These are phyloP conservation scores for Oryza nivara DNA, from an alignment of 176 grass and related monocot species.

Conservation along the genomic window DNA sequence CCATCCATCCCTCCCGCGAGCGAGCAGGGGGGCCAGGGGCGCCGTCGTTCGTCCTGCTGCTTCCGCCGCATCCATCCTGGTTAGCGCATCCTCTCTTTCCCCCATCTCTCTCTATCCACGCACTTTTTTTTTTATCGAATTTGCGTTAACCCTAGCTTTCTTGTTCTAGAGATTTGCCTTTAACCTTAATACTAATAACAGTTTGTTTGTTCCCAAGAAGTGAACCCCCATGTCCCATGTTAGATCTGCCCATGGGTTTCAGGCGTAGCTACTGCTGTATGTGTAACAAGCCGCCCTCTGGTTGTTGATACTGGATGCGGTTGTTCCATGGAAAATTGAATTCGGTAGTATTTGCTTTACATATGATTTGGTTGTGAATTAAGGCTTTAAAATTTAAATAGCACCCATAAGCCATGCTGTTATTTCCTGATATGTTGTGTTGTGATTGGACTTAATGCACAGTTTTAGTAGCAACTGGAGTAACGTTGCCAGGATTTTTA, in stretches of 20 bases:
- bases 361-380: neutral
- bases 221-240: too few relatives aligned
- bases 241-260: neutral
- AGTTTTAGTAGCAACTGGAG: neutral
- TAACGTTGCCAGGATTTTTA: neutral
- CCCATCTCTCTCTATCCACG: too few relatives aligned
- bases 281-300: neutral
- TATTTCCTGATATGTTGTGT: neutral
- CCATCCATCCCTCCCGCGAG: too few relatives aligned
- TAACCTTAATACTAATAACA: too few relatives aligned
- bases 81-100: too few relatives aligned
- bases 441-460: neutral
- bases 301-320: neutral
- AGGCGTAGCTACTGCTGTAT: neutral
- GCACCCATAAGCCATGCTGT: neutral
- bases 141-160: too few relatives aligned
- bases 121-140: too few relatives aligned
- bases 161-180: too few relatives aligned
- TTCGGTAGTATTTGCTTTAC: neutral
- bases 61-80: too few relatives aligned
- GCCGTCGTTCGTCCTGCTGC: too few relatives aligned
- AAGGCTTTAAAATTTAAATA: neutral
- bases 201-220: too few relatives aligned
- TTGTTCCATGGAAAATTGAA: neutral
- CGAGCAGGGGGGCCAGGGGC: too few relatives aligned